Evolutionary conservation across 768 basidiomycete species (phyloP).

Genomic region (Tylopilus felleus): DNA sequence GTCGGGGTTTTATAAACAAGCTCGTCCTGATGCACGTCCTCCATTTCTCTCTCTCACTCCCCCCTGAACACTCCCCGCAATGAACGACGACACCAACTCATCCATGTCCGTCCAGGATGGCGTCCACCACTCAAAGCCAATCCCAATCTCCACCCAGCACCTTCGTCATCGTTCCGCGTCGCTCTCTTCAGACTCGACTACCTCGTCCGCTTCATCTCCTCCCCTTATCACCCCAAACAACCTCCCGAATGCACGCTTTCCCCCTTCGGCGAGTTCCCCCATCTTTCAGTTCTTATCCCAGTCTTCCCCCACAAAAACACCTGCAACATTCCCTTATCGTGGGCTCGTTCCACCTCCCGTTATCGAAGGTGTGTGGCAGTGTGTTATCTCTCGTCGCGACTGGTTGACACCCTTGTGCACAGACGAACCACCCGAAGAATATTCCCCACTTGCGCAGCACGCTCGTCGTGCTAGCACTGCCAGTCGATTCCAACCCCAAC

Average conservation of each 20-base stretch:
- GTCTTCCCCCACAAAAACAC: conserved; percentile 54
- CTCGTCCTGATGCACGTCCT: not conserved
- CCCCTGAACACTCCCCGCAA: conserved; percentile 7
- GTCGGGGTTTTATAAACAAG: conserved; percentile 28
- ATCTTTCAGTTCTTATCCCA: conserved; percentile 67
- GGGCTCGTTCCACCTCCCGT: conserved; percentile 48
- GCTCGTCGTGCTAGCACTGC: conserved; percentile 61
- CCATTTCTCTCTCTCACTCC: not conserved
- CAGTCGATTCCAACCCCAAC: conserved; percentile 50
- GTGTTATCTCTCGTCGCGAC: not conserved
- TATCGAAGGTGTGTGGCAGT: conserved; percentile 52
- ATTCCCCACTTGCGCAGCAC: conserved; percentile 46
- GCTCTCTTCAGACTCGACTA: conserved; percentile 57
- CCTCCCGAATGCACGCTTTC: conserved; percentile 39
- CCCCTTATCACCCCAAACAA: conserved; percentile 51
- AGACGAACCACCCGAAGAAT: conserved; percentile 43
- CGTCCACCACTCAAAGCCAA: conserved; percentile 60
- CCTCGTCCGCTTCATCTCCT: conserved; percentile 50
- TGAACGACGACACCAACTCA: conserved; percentile 12
- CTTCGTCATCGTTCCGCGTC: conserved; percentile 59
- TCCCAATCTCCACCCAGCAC: conserved; percentile 49
- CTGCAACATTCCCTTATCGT: conserved; percentile 60
- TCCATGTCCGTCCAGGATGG: conserved; percentile 20
- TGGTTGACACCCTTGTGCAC: conserved; percentile 5
- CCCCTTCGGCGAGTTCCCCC: conserved; percentile 61